Base-by-base conservation (phyloP, 1,139 yeast species). In the Saccharomyces hybrid region DNA sequence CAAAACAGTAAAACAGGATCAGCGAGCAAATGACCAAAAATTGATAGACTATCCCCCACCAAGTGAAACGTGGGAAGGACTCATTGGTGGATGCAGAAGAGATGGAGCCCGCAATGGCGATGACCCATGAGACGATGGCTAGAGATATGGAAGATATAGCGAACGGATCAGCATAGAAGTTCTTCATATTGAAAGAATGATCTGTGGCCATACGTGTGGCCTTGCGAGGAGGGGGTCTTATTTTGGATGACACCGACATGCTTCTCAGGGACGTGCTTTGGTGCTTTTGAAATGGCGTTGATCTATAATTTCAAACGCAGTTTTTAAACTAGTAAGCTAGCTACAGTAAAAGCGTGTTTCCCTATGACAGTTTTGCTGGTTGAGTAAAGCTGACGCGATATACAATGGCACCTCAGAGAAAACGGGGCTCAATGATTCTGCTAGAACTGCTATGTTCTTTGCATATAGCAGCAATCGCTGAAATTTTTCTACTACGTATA, bases 21-120 rank as follows among this genome's bases (percentile, higher is more conserved):
- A 90, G 77, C 38, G 79, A 71, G 6, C 75, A 60, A 31, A 88
- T 78, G 46, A 89, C 67, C 42, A 87, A 61, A 38, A 90, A 75
- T 72, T 93, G 83, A 66, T 83, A 93, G 6, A 87, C 93, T n/a
- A 93, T 72, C 2, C 96, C 96, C 99, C 99, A 93, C 99, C 99
- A 93, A 7, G 95, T 81, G 71, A 93, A 87, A 61, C 83, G 81
- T 1, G 96, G 97, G 68, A 84, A 88, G 4, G 71, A 55, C 48
- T 69, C 69, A 1, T 62, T 55, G 11, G 63, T 64, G 9, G 78
- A 72, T 16, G 76, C 70, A 14, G 84, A 73, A 0, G 95, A 84
- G 14, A 87, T 84, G 11, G 96, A 88, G 1, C 97, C 96, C 3
- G 85, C 95, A 55, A 93, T 76, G 9, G 96, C 88, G 50, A 93